A percentile compares a stretch with the other conserved stretches of the same genome.
phyloP scores from a whole-genome alignment of 75 land plant genomes.

The Cupressus sempervirens region DNA sequence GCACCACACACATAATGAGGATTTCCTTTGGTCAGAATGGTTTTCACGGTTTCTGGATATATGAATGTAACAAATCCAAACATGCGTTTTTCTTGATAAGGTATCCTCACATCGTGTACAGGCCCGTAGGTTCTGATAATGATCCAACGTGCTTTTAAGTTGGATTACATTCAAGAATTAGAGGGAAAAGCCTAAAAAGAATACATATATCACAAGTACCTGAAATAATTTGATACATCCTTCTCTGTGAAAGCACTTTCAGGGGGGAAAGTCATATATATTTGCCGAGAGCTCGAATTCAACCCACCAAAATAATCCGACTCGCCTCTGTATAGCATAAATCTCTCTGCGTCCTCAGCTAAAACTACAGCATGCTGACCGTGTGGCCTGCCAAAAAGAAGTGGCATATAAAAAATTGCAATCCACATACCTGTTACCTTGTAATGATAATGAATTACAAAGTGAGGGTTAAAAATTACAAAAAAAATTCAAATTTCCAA shows the following conservation, averaged over 20 bases:
- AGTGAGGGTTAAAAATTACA: too few species aligned
- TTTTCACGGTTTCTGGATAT: slow-evolving; percentile 74
- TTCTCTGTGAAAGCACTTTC: slow-evolving; percentile 96
- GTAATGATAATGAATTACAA: too few species aligned
- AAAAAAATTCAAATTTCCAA: too few species aligned
- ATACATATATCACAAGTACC: slow-evolving; percentile 25
- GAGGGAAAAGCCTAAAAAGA: not conserved
- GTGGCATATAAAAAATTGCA: not conserved
- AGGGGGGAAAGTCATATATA: slow-evolving; percentile 93
- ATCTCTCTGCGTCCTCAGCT: slow-evolving; percentile 79
- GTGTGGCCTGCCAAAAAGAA: slow-evolving; percentile 68
- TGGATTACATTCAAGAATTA: not conserved
- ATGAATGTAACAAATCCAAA: slow-evolving; percentile 96
- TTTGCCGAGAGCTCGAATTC: slow-evolving; percentile 78
- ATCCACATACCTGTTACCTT: too few species aligned
- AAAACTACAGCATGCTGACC: slow-evolving; percentile 95
- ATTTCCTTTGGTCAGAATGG: slow-evolving; percentile 72
- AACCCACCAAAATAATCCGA: slow-evolving; percentile 37
- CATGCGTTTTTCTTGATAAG: slow-evolving; percentile 94
- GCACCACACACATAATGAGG: slow-evolving; percentile 94
- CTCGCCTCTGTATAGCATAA: slow-evolving; percentile 24
- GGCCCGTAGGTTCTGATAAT: slow-evolving; percentile 66
- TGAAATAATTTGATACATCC: slow-evolving; percentile 88
- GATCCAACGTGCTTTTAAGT: not conserved
- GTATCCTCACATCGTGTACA: slow-evolving; percentile 96